A percentile compares a stretch with the other conserved stretches of the same genome.
These are phyloP conservation scores for Trametes sp. DNA, from an alignment of 1,284 basidiomycete species.

Conservation along the genomic window DNA sequence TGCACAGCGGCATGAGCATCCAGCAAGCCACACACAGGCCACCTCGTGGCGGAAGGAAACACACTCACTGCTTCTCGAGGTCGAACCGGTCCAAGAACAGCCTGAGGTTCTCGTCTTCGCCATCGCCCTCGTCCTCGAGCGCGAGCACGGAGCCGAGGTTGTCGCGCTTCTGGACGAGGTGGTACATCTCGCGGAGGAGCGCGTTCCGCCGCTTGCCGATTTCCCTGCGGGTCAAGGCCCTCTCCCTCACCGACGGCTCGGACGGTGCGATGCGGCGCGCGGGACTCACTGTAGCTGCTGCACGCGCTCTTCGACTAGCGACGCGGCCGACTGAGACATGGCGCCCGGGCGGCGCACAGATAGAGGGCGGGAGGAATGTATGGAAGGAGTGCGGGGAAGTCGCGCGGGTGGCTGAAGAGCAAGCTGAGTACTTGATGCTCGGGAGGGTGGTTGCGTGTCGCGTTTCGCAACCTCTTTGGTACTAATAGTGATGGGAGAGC, in stretches of 20 bases:
- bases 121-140: conserved; percentile 49
- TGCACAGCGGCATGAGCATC: conserved; percentile 29
- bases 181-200: conserved; percentile 72
- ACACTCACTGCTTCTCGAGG: conserved; percentile 55
- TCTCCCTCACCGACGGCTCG: neutral
- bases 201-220: conserved; percentile 69
- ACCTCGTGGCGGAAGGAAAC: conserved; percentile 9
- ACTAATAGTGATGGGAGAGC: too few relatives aligned
- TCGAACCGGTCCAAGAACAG: conserved; percentile 63
- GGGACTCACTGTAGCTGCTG: conserved; percentile 48
- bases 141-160: conserved; percentile 49
- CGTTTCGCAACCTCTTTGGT: neutral
- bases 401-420: conserved; percentile 32
- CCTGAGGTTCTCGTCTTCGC: conserved; percentile 51
- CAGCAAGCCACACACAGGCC: neutral
- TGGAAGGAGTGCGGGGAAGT: conserved; percentile 28
- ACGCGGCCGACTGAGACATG: conserved; percentile 29
- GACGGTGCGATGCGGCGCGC: neutral
- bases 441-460: neutral
- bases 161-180: conserved; percentile 61
- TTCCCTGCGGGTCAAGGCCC: conserved; percentile 50
- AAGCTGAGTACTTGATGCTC: conserved; percentile 3
- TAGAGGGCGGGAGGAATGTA: conserved; percentile 17
- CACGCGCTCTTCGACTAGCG: conserved; percentile 50
- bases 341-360: conserved; percentile 10